Evolutionary conservation across 2,329 filamentous ascomycete species (phyloP), one percentile per base, ranked within the genome.

Genomic region (Diaporthe ampelina): DNA sequence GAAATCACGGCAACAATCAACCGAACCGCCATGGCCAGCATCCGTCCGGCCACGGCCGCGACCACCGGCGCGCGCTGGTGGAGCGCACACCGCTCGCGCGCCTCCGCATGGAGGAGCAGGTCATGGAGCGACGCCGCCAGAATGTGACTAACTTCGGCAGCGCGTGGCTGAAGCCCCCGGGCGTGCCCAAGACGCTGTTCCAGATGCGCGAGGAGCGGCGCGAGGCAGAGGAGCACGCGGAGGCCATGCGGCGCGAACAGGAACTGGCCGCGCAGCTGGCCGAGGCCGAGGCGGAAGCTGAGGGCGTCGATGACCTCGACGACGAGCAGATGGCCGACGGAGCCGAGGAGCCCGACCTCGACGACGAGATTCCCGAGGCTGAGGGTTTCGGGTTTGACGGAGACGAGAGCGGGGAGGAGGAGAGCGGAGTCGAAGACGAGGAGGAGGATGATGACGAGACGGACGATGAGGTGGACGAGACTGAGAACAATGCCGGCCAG

Each of bases 111-210:
- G 96, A 98, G 81, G 97, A 98, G 84, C 89, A 91, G 75, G 89
- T 91, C 74, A 89, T 97, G 77, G 90, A 92, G 72, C 89, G 93
- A 11, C 94, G 96, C 61, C 95, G 95, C 80, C 85, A 91, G 63
- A 95, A 96, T 77, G 93, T 98, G 40, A 91, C 93, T 63, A 94
- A 95, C 79, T 98, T 97, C 81, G 97, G 97, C 75, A 94, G 92
- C 77, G 90, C 90, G 58, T 99, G 97, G 97, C 92, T 99, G 73
- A 94, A 93, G 74, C 97, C 97, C 0, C 95, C 95, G 0, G 97
- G 96, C 10, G 89, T 98, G 72, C 83, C 91, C 73, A 99, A 98
- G 87, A 98, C 96, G 1, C 91, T 98, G 75, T 93, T 97, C 81
- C 95, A 97, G 76, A 91, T 95, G 84, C 92, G 94, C 56, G 97